A percentile compares a stretch with the other conserved stretches of the same genome.
These are phyloP conservation scores for Diddensiella santjacobensis DNA, from an alignment of 805 yeast genomes.

Conservation along the genomic window DNA sequence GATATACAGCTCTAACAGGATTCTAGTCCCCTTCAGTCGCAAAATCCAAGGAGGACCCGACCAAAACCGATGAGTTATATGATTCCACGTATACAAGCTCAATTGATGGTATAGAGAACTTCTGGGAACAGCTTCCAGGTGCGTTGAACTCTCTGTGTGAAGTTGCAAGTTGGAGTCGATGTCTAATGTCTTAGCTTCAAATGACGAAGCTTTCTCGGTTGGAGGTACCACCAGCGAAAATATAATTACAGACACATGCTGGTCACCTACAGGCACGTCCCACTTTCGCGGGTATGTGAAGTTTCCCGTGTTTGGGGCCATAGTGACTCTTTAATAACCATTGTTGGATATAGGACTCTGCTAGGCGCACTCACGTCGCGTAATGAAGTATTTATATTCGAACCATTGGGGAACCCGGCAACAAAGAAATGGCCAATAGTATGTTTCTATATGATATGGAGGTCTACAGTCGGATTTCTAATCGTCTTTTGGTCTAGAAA, in stretches of 20 bases:
- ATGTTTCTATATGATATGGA: not conserved
- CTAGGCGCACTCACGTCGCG: conserved; percentile 18
- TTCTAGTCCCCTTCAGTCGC: conserved; percentile 9
- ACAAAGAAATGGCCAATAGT: conserved; percentile 15
- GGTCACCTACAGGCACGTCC: conserved; percentile 25
- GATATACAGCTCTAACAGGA: not conserved
- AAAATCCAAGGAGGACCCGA: conserved; percentile 6
- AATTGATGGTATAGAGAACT: conserved; percentile 6
- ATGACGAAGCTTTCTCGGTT: conserved; percentile 16
- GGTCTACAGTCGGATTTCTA: not conserved
- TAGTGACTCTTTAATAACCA: too few species aligned
- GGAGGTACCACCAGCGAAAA: conserved; percentile 15
- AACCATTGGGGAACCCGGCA: conserved; percentile 14
- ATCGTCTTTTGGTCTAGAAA: not conserved
- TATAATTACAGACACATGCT: conserved; percentile 17
- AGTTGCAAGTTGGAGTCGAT: not conserved
- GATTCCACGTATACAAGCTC: conserved; percentile 14
- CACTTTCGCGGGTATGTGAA: not conserved
- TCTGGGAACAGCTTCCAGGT: conserved; percentile 3
- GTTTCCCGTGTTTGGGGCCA: too few species aligned
- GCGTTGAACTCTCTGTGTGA: not conserved
- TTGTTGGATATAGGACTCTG: conserved; percentile 9
- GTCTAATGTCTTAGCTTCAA: not conserved
- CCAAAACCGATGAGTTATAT: conserved; percentile 12
- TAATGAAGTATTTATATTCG: conserved; percentile 18